These are phyloP conservation scores for Puccinia brachypodii DNA, from an alignment of 1,284 basidiomycete species.

Conservation along the genomic window DNA sequence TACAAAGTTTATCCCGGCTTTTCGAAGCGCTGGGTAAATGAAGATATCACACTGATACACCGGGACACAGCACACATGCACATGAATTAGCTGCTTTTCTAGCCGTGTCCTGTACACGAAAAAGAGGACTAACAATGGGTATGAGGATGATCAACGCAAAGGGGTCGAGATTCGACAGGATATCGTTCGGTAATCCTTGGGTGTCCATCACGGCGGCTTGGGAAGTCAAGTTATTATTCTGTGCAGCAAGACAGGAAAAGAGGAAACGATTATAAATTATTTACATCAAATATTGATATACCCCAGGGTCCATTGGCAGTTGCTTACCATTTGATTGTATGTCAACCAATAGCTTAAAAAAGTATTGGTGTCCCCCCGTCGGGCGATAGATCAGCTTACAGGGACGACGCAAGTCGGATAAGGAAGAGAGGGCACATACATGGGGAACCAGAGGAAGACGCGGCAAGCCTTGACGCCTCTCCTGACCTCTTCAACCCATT, in stretches of 20 bases:
- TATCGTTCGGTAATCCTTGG: constrained; percentile 67
- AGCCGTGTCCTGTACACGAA: background rate
- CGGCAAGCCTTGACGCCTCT: constrained; percentile 79
- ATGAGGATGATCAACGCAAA: constrained; percentile 65
- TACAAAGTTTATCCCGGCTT: constrained; percentile 66
- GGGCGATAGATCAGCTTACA: background rate
- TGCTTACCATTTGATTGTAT: constrained; percentile 61
- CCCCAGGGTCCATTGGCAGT: background rate
- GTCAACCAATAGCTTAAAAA: constrained; percentile 62
- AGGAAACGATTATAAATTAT: constrained; percentile 61
- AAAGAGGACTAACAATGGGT: constrained; percentile 59
- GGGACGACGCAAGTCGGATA: background rate
- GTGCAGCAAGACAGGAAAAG: background rate
- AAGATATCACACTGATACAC: constrained; percentile 53
- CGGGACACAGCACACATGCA: background rate
- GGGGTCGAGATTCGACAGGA: constrained; percentile 77
- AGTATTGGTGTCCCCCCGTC: background rate
- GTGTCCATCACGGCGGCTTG: constrained; percentile 57
- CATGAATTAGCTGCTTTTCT: background rate
- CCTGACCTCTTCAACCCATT: constrained; percentile 78
- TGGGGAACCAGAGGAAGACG: constrained; percentile 71
- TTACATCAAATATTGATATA: background rate
- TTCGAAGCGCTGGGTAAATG: constrained; percentile 74
- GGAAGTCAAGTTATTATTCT: constrained; percentile 67
- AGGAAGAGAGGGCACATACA: background rate